Conservation (phyloP, 352 stramenopile species). For the Phytopythium ostracodes region DNA sequence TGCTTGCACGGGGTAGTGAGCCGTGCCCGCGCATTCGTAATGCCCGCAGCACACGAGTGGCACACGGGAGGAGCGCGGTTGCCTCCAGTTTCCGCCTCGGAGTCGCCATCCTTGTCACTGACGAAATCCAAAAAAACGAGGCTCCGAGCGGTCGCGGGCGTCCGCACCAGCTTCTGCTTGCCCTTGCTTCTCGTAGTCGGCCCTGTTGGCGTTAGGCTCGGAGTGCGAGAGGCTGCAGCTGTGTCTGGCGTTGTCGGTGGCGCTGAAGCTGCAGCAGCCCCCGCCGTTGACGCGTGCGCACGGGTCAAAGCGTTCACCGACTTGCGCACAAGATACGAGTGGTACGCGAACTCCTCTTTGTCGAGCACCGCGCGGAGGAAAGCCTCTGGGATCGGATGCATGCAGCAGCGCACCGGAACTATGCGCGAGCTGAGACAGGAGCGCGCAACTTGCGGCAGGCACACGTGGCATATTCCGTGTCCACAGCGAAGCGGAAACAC, state of each 20-base stretch:
- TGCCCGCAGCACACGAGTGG: slow-evolving; percentile 7
- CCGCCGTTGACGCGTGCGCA: neutral
- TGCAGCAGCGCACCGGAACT: slow-evolving; percentile 36
- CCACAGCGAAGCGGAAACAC: slow-evolving; percentile 42
- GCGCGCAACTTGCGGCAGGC: slow-evolving; percentile 16
- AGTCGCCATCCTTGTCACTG: neutral
- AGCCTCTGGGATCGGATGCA: slow-evolving; percentile 21
- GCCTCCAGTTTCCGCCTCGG: neutral
- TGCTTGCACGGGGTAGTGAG: slow-evolving; percentile 19
- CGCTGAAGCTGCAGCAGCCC: neutral
- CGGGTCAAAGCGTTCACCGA: neutral
- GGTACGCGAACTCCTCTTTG: slow-evolving; percentile 36
- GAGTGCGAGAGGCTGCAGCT: neutral
- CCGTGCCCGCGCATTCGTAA: neutral
- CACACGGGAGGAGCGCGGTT: neutral
- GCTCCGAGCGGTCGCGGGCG: neutral
- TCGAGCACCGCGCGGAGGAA: slow-evolving; percentile 26
- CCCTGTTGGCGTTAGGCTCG: neutral
- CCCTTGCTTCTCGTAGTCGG: neutral
- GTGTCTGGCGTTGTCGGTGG: neutral
- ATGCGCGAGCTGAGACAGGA: slow-evolving; percentile 14
- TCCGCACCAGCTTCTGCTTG: slow-evolving; percentile 4
- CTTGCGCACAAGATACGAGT: slow-evolving; percentile 25
- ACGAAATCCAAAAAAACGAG: neutral
- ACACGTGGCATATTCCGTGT: slow-evolving; percentile 28